These are phyloP conservation scores for Penicillium sp. DNA, from an alignment of 2,329 filamentous ascomycete genomes.

Conservation along the genomic window DNA sequence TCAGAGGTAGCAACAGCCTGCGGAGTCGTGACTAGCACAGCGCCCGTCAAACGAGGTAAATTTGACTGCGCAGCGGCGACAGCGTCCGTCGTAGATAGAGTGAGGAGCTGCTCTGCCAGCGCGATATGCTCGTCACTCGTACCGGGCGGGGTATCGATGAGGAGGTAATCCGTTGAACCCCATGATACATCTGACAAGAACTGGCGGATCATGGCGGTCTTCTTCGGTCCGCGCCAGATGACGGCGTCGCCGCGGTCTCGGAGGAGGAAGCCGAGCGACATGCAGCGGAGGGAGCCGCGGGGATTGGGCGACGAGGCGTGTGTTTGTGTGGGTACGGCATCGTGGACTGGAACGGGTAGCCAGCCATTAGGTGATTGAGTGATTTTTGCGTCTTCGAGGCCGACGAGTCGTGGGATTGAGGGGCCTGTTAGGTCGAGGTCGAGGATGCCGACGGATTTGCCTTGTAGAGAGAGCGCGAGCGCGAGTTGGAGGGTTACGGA, in stretches of 20 bases:
- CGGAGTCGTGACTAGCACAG: constrained; percentile 93
- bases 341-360: constrained; percentile 86
- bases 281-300: constrained; percentile 64
- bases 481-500: constrained; percentile 97
- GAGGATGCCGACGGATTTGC: constrained; percentile 89
- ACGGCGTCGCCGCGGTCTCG: constrained; percentile 85
- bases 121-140: constrained; percentile 98
- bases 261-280: constrained; percentile 92
- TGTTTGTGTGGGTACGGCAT: constrained; percentile 48
- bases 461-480: constrained; percentile 81
- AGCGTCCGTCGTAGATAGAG: constrained; percentile 42
- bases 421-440: constrained; percentile 96
- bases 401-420: constrained; percentile 93
- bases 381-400: constrained; percentile 86
- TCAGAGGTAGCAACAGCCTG: constrained; percentile 93
- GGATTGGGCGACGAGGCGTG: constrained; percentile 25
- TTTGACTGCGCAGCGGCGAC: constrained; percentile 24
- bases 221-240: constrained; percentile 97
- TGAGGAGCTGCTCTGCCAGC: constrained; percentile 81
- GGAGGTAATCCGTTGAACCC: constrained; percentile 83
- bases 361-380: constrained; percentile 90
- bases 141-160: constrained; percentile 95
- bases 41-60: constrained; percentile 74
- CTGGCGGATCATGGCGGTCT: constrained; percentile 98
- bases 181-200: constrained; percentile 92